Base-by-base conservation (phyloP, 495 filamentous ascomycete species). In the Daldinia decipiens region DNA sequence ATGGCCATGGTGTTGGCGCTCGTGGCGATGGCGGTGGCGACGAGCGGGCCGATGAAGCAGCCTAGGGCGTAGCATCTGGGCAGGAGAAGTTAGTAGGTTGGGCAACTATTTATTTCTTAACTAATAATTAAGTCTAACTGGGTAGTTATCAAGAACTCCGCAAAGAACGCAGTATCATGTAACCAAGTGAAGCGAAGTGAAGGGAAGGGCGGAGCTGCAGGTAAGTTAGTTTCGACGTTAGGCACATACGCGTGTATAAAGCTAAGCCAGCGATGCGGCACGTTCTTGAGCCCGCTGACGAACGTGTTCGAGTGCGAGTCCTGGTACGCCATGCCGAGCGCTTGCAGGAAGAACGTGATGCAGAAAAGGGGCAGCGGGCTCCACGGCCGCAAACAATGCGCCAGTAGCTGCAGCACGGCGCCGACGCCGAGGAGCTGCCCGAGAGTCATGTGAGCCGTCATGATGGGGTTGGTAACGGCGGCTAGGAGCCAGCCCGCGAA, bases 251-350 rank as follows among this genome's bases (percentile, higher is more conserved):
- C 84, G 74, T 89, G 86, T 17, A 88, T 84, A 59, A 87, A 79
- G 6, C 84, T 85, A 3, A 89, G 74, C 86, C 86, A 88, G 29
- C 85, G 77, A 64, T 89, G 86, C 29, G 74, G 74, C 4, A 83
- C 79, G 32, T 78, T 79, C 24, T 77, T 75, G 17, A 82, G 76
- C 8, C 77, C 80, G 53, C 82, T 78, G 0, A 84, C 84, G 65
- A 83, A 86, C 4, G 82, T 83, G 55, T 87, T 88, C 15, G 81
- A 78, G 56, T 87, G 82, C 5, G 86, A 79, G 66, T 89, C 86
- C 54, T 87, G 82, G 61, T 82, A 85, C 3, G 81, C 85, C 70
- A 84, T 80, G 0, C 87, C 86, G 2, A 83, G 72, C 6, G 81
- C 83, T 5, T 81, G 76, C 59, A 87, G 65, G 63, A 83, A 81